These are phyloP conservation scores for Kockovaella imperatae DNA, from an alignment of 768 basidiomycete genomes.

Conservation along the genomic window DNA sequence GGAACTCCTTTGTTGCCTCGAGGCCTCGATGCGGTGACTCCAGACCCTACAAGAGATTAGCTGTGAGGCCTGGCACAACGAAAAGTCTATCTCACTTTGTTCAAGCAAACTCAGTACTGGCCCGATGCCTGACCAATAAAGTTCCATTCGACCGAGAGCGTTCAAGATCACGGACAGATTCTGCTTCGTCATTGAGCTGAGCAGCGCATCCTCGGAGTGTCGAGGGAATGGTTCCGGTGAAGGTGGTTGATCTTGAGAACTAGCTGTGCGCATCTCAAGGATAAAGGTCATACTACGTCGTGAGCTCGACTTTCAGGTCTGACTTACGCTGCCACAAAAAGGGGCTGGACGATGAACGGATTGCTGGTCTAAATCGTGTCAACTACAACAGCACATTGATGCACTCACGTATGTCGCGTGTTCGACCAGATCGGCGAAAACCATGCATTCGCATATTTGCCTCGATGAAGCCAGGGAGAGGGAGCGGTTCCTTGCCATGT, in stretches of 20 bases:
- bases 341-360: constrained; percentile 15
- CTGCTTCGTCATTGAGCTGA: constrained; percentile 12
- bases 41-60: background rate
- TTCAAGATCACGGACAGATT: constrained; percentile 15
- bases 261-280: background rate
- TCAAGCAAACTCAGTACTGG: constrained; percentile 9
- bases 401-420: constrained; percentile 14
- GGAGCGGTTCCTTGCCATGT: constrained; percentile 10
- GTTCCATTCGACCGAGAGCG: constrained; percentile 12
- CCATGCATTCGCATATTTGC: constrained; percentile 19
- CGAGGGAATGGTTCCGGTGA: constrained; percentile 3
- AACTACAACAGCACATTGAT: background rate
- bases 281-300: constrained; percentile 1
- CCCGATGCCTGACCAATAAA: constrained; percentile 14
- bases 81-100: constrained; percentile 3
- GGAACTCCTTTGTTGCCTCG: constrained; percentile 2
- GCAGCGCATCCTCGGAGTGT: constrained; percentile 1
- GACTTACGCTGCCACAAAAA: constrained; percentile 18
- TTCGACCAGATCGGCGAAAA: constrained; percentile 15
- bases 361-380: constrained; percentile 3
- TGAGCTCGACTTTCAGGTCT: constrained; percentile 4
- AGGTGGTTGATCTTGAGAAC: background rate
- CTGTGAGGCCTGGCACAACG: background rate
- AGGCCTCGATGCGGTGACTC: background rate
- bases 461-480: constrained; percentile 11